Conservation (phyloP, 1,139 yeast genomes). For the Taphrina confusa region DNA sequence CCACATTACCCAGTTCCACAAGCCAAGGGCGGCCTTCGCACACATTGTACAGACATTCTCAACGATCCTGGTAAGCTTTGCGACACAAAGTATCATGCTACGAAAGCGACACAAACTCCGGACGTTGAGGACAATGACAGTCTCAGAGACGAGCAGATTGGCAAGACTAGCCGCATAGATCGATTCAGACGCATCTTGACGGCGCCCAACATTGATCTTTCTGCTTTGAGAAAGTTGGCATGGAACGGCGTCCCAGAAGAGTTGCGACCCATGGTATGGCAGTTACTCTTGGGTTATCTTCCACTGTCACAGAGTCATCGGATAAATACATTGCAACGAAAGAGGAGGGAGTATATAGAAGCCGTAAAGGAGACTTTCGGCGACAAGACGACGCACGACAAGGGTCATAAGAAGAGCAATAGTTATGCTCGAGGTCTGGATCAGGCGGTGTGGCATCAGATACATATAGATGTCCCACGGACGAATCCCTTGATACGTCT, state of each 20-base stretch:
- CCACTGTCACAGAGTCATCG: slow-evolving; percentile 84
- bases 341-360: slow-evolving; percentile 81
- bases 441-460: slow-evolving; percentile 90
- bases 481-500: slow-evolving; percentile 83
- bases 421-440: slow-evolving; percentile 48
- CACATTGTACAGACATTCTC: slow-evolving; percentile 44
- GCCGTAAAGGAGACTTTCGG: slow-evolving; percentile 65
- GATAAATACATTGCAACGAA: slow-evolving; percentile 65
- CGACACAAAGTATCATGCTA: slow-evolving; percentile 12
- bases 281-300: slow-evolving; percentile 78
- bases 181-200: slow-evolving; percentile 68
- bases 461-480: slow-evolving; percentile 90
- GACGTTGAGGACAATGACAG: slow-evolving; percentile 44
- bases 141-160: slow-evolving; percentile 54
- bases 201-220: slow-evolving; percentile 62
- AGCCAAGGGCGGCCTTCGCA: slow-evolving; percentile 15
- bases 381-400: slow-evolving; percentile 49
- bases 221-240: slow-evolving; percentile 71
- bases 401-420: slow-evolving; percentile 4
- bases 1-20: slow-evolving; percentile 19
- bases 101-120: slow-evolving; percentile 3
- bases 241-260: slow-evolving; percentile 94
- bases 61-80: slow-evolving; percentile 7
- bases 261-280: slow-evolving; percentile 86
- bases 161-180: slow-evolving; percentile 61